A percentile compares a stretch with the other conserved stretches of the same genome.
phyloP scores from a whole-genome alignment of 768 basidiomycete species.

The Leccinum ochraceum region DNA sequence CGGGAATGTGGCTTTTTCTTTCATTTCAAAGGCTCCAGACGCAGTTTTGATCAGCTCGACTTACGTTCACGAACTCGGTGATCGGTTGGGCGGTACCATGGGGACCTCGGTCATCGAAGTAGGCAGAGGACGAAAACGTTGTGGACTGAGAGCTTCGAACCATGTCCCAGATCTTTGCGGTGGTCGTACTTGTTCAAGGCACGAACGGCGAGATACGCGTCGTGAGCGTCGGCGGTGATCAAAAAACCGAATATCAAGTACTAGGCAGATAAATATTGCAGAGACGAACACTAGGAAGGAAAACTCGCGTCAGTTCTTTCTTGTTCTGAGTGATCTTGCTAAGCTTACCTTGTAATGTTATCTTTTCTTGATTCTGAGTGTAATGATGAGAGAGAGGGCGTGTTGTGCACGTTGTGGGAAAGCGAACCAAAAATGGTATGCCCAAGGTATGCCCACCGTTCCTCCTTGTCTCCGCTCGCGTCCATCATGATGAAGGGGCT shows the following conservation, averaged over 20 bases:
- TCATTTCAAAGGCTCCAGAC: constrained; percentile 18
- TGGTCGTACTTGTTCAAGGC: background rate
- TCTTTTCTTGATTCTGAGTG: background rate
- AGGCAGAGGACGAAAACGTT: constrained; percentile 73
- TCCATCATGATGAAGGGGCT: constrained; percentile 18
- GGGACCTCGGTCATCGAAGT: constrained; percentile 73
- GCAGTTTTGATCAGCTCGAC: constrained; percentile 25
- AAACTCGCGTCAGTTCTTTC: background rate
- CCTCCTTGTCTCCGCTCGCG: background rate
- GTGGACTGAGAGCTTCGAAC: constrained; percentile 40
- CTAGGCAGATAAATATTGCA: background rate
- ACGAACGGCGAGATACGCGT: background rate
- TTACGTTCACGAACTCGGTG: constrained; percentile 75
- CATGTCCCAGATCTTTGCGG: constrained; percentile 23
- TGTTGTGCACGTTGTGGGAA: background rate
- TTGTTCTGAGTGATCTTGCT: background rate
- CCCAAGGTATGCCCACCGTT: background rate
- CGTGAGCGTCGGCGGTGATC: background rate
- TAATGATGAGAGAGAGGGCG: background rate
- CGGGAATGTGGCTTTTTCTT: constrained; percentile 39
- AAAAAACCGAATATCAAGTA: background rate
- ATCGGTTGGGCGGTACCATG: constrained; percentile 77
- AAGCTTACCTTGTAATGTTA: background rate
- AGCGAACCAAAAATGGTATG: background rate
- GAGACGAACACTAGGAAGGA: background rate